Percentiles rank a stretch among this genome's conserved stretches.
Conservation (phyloP, 169 alveolate species). For the Eimeria falciformis region DNA sequence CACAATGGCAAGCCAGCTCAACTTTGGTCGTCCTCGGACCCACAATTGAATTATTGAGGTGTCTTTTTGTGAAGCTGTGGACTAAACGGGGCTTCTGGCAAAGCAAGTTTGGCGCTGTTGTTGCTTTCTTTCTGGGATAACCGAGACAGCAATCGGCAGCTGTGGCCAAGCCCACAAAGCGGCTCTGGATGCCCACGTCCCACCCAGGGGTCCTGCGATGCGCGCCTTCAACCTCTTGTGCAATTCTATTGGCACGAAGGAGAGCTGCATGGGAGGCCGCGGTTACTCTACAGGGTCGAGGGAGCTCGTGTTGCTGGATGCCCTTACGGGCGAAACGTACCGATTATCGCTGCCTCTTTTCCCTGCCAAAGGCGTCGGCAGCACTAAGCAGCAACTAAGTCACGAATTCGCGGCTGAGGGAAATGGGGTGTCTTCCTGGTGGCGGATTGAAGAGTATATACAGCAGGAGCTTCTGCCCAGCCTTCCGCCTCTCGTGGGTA, state of each 20-base stretch:
- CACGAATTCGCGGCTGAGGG: neutral
- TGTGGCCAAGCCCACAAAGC: too few species aligned
- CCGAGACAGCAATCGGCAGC: too few species aligned
- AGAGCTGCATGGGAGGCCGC: neutral
- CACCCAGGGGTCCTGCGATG: too few species aligned
- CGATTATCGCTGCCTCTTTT: slow-evolving; percentile 1
- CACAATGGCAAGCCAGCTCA: too few species aligned
- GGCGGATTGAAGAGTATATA: slow-evolving; percentile 8
- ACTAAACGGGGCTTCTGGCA: too few species aligned
- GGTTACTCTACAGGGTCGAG: neutral
- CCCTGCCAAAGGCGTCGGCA: neutral
- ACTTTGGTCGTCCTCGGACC: too few species aligned
- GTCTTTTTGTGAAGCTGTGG: too few species aligned
- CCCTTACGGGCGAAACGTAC: slow-evolving; percentile 56
- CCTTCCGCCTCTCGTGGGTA: slow-evolving; percentile 25
- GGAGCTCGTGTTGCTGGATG: slow-evolving; percentile 45
- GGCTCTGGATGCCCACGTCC: too few species aligned
- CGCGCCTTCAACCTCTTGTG: neutral
- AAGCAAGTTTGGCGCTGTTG: too few species aligned
- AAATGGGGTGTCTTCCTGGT: slow-evolving; percentile 26
- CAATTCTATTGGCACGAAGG: neutral
- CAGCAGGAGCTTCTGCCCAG: slow-evolving; percentile 40
- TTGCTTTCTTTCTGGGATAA: too few species aligned
- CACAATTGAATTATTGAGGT: too few species aligned
- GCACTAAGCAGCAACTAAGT: neutral